Evolutionary conservation across 768 basidiomycete genomes (phyloP).

Genomic region (Panaeolus papilionaceus): DNA sequence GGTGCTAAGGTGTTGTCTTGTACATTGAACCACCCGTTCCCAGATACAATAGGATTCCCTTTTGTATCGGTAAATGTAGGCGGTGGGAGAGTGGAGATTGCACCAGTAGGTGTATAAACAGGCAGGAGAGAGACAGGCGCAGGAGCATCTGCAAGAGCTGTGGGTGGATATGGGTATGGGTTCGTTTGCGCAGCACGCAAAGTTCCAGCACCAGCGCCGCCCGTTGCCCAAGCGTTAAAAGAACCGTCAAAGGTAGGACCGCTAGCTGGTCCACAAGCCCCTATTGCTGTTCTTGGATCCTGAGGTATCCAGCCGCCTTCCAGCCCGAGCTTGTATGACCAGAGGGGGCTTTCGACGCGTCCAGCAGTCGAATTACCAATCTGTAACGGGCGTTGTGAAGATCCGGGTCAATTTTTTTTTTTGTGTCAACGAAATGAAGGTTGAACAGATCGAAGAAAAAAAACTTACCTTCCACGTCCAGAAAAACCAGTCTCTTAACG

Average conservation of each 20-base stretch:
- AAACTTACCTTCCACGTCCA: conserved; percentile 58
- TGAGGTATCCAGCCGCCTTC: conserved; percentile 55
- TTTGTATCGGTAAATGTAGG: conserved; percentile 44
- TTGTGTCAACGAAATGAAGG: neutral
- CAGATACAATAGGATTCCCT: conserved; percentile 47
- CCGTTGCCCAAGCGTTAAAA: conserved; percentile 72
- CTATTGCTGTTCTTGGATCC: conserved; percentile 59
- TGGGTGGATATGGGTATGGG: conserved; percentile 67
- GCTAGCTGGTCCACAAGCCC: conserved; percentile 57
- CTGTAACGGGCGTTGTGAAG: conserved; percentile 29
- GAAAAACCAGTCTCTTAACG: conserved; percentile 50
- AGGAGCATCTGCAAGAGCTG: conserved; percentile 45
- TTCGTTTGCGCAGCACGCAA: conserved; percentile 48
- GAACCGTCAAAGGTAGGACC: conserved; percentile 46
- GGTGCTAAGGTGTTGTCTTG: conserved; percentile 53
- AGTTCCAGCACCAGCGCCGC: conserved; percentile 62
- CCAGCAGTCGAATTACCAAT: conserved; percentile 43
- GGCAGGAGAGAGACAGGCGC: conserved; percentile 56
- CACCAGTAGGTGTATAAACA: conserved; percentile 71
- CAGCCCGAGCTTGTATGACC: conserved; percentile 55
- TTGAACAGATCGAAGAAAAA: neutral
- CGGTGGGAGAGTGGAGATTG: conserved; percentile 60
- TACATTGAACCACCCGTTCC: conserved; percentile 63
- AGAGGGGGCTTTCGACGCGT: conserved; percentile 50
- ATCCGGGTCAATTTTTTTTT: neutral